These are phyloP conservation scores for Crithidia brevicula DNA, from an alignment of 208 protist species.

Conservation along the genomic window DNA sequence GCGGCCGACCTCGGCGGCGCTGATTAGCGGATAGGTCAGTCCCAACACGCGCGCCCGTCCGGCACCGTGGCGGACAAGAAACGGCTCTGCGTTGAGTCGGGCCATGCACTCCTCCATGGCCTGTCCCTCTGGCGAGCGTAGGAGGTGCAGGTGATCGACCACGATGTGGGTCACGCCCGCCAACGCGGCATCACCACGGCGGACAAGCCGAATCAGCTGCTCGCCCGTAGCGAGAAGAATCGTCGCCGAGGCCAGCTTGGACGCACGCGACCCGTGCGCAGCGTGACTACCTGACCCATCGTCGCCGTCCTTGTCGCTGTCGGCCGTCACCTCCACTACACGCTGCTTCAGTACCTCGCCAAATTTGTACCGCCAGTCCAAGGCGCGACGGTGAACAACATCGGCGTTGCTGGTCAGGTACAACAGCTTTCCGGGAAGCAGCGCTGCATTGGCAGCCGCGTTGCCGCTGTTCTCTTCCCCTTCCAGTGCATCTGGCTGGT, in stretches of 20 bases:
- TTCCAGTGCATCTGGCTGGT: neutral
- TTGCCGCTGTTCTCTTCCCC: neutral
- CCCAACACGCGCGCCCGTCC: slow-evolving; percentile 74
- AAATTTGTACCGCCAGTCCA: slow-evolving; percentile 88
- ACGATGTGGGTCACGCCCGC: slow-evolving; percentile 77
- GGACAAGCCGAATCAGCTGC: slow-evolving; percentile 56
- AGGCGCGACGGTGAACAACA: slow-evolving; percentile 68
- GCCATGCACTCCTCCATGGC: slow-evolving; percentile 87
- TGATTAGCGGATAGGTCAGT: slow-evolving; percentile 89
- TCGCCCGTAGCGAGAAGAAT: slow-evolving; percentile 72
- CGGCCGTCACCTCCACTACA: slow-evolving; percentile 49
- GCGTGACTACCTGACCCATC: no score
- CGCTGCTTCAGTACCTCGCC: slow-evolving; percentile 64
- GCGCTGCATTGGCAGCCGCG: neutral
- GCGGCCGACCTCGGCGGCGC: slow-evolving; percentile 75
- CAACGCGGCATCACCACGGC: slow-evolving; percentile 44
- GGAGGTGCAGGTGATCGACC: slow-evolving; percentile 82
- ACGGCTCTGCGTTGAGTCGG: slow-evolving; percentile 67
- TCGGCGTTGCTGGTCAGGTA: slow-evolving; percentile 82
- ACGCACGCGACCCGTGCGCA: neutral
- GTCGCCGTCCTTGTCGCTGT: neutral
- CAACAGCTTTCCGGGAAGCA: slow-evolving; percentile 56
- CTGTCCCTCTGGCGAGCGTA: slow-evolving; percentile 77
- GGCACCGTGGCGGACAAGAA: slow-evolving; percentile 52
- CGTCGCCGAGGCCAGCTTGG: slow-evolving; percentile 35